Evolutionary conservation across 2,329 filamentous ascomycete genomes (phyloP), one percentile per base, ranked within the genome.

Genomic region (Aureobasidium pullulans): DNA sequence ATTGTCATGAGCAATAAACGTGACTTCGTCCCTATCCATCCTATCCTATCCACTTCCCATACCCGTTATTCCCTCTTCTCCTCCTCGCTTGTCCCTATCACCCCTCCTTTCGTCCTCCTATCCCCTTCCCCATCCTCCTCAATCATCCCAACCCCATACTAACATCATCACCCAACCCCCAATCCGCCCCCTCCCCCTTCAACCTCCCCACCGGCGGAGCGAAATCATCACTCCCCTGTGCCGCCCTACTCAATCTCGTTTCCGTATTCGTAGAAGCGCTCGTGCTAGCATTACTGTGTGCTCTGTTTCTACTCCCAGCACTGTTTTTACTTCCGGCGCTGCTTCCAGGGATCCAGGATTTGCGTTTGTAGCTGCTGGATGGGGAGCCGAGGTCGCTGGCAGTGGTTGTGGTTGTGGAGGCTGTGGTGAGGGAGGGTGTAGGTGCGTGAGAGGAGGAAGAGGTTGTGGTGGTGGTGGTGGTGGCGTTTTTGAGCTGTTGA

Each of bases 141-240:
- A 1, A 28, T 58, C 54, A 71, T 69, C 23, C 62, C 64, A 42
- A 43, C 6, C 40, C 60, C 60, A 62, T 62, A 47, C 50, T 61
- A 23, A 63, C 62, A 53, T 63, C 62, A 39, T 63, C 62, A 11
- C 62, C 60, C 31, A 63, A 28, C 13, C 62, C 62, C 62, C 62
- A 63, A 39, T 63, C 62, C n/a, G 60, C 60, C n/a, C 56, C 58
- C 7, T 58, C 32, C 16, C 60, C 49, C 49, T 61, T 63, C 29
- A 63, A 40, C 16, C 58, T 43, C 29, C 52, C 44, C 10, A 58
- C 54, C 2, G 62, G 62, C 16, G 62, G 61, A 47, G 56, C 54
- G 1, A 59, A 40, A 59, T 61, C 60, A 19, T 59, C 59, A 4
- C 43, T 49, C 9, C 57, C 43, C 31, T 40, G 42, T 9, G 57